Evolutionary conservation across 202 grass and related monocot species (phyloP).

Genomic region (Thinopyrum obtusiflorum): DNA sequence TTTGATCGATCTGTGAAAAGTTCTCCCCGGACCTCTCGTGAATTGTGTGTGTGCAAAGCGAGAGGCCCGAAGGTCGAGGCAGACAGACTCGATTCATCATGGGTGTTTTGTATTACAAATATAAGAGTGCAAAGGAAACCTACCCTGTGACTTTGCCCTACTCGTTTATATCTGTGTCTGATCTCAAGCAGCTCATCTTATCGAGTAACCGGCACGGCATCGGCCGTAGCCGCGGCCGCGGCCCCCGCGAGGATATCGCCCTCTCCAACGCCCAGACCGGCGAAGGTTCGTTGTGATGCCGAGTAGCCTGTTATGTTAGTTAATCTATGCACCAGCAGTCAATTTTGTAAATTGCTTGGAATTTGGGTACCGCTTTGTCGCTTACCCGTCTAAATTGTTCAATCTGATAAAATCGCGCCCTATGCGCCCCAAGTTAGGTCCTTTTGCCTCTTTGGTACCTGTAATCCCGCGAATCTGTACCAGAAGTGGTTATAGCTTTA

Average conservation of each 20-base stretch:
- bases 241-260: slow-evolving; percentile 39
- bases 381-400: not conserved
- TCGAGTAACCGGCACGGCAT: slow-evolving; percentile 28
- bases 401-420: not conserved
- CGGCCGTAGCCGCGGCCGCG: slow-evolving; percentile 30
- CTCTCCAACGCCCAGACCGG: slow-evolving; percentile 50
- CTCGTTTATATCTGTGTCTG: slow-evolving; percentile 36
- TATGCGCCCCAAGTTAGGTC: not conserved
- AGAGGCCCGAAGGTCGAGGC: not conserved
- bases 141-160: slow-evolving; percentile 39
- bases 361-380: no score
- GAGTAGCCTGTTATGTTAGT: not conserved
- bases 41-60: not conserved
- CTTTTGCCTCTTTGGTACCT: not conserved
- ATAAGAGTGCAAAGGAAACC: slow-evolving; percentile 59
- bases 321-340: not conserved
- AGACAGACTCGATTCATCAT: slow-evolving; percentile 4
- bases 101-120: slow-evolving; percentile 70
- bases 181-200: slow-evolving; percentile 56
- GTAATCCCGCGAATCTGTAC: not conserved
- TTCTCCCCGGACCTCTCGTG: not conserved
- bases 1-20: not conserved
- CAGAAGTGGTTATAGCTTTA: not conserved
- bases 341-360: not conserved
- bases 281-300: slow-evolving; percentile 46